A percentile compares a stretch with the other conserved stretches of the same genome.
Evolutionary conservation across 2,329 filamentous ascomycete genomes (phyloP).

Genomic region (Sporothrix phasma): DNA sequence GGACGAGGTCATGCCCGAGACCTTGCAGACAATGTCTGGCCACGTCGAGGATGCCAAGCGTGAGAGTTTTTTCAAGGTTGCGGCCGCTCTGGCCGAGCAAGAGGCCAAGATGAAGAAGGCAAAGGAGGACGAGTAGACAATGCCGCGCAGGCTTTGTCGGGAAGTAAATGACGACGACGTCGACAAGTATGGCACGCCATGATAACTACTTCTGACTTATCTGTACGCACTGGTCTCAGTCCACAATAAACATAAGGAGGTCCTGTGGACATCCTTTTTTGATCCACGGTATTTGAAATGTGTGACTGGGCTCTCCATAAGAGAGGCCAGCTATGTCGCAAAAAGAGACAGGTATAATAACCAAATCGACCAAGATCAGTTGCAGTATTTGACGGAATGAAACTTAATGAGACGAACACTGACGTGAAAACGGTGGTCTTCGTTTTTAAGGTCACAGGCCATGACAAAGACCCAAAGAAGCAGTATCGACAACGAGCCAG

Average conservation of each 20-base stretch:
- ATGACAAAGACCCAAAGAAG: too few relatives aligned
- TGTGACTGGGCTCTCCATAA: not conserved
- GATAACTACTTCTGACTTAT: too few relatives aligned
- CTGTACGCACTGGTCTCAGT: not conserved
- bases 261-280: not conserved
- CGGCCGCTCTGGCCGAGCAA: not conserved
- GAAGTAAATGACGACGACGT: too few relatives aligned
- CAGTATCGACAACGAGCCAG: too few relatives aligned
- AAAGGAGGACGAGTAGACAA: not conserved
- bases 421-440: too few relatives aligned
- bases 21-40: constrained; percentile 13
- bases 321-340: not conserved
- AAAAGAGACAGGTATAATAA: not conserved
- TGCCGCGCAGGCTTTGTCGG: too few relatives aligned
- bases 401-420: too few relatives aligned
- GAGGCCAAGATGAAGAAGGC: not conserved
- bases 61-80: constrained; percentile 16
- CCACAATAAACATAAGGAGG: not conserved
- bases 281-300: not conserved
- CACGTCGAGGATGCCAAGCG: constrained; percentile 19
- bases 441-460: too few relatives aligned
- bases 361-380: not conserved
- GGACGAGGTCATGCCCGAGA: constrained; percentile 21
- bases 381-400: too few relatives aligned
- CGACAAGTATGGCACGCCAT: too few relatives aligned